phyloP scores from a whole-genome alignment of 2,329 filamentous ascomycete genomes.

The Hymenoscyphus scutula region DNA sequence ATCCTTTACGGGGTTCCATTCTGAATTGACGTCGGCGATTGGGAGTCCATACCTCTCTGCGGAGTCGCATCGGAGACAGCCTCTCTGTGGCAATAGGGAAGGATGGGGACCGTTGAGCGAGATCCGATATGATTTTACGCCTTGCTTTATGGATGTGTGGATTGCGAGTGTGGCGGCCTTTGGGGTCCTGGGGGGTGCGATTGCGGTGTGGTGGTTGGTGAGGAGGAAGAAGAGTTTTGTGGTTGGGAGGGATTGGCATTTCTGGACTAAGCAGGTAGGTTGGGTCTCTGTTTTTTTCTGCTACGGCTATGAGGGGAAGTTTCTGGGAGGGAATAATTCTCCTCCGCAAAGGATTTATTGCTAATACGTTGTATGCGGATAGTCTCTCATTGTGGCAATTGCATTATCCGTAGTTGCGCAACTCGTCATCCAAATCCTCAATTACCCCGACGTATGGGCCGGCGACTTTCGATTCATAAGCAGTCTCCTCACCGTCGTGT shows the following conservation, averaged over 20 bases:
- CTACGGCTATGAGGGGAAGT: neutral
- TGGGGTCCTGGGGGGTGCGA: conserved; percentile 73
- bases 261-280: conserved; percentile 85
- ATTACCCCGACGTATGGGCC: conserved; percentile 57
- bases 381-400: conserved; percentile 58
- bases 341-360: neutral
- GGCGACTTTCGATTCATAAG: conserved; percentile 71
- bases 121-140: conserved; percentile 88
- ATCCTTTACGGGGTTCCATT: conserved; percentile 59
- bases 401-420: conserved; percentile 57
- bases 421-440: conserved; percentile 59
- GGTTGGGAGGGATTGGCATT: conserved; percentile 83
- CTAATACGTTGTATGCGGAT: conserved; percentile 15
- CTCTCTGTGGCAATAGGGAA: conserved; percentile 83
- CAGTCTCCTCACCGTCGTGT: conserved; percentile 58
- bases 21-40: conserved; percentile 43
- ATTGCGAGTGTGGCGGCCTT: conserved; percentile 74
- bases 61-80: conserved; percentile 48
- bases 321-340: neutral
- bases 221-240: conserved; percentile 64
- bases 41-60: conserved; percentile 59
- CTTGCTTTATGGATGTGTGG: conserved; percentile 94
- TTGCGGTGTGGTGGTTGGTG: conserved; percentile 77
- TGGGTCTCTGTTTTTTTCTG: conserved; percentile 36
- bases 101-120: conserved; percentile 95